Evolutionary conservation across 1,139 yeast species (phyloP).

Genomic region (Ogataea hybrid): DNA sequence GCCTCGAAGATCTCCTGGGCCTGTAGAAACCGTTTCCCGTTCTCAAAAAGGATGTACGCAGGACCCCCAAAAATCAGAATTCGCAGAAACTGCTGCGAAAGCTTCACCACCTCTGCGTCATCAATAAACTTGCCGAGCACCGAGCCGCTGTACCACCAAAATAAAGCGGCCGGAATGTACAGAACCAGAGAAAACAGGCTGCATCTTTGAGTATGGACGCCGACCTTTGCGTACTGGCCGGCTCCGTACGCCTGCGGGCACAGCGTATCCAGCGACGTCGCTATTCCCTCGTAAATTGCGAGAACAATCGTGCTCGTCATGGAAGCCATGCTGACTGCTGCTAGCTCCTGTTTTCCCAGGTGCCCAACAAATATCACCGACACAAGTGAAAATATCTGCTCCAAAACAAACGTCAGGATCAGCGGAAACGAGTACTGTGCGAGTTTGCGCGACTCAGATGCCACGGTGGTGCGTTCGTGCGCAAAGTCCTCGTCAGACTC

Average conservation of each 20-base stretch:
- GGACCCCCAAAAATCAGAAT: conserved; percentile 77
- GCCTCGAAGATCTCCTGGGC: conserved; percentile 95
- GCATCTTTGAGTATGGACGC: conserved; percentile 64
- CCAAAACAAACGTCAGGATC: conserved; percentile 64
- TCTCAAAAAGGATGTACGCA: conserved; percentile 80
- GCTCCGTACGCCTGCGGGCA: conserved; percentile 86
- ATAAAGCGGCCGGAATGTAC: conserved; percentile 58
- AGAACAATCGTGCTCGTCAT: conserved; percentile 86
- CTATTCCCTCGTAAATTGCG: conserved; percentile 83
- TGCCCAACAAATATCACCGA: conserved; percentile 73
- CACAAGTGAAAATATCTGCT: conserved; percentile 70
- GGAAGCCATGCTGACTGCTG: conserved; percentile 81
- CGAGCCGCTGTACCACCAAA: conserved; percentile 66
- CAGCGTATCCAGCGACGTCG: conserved; percentile 83
- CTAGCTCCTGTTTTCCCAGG: conserved; percentile 66
- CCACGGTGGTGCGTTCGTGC: conserved; percentile 44
- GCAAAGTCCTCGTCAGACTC: conserved; percentile 39
- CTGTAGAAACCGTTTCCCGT: conserved; percentile 77
- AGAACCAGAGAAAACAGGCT: conserved; percentile 52
- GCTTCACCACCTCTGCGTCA: conserved; percentile 55
- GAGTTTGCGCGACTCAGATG: conserved; percentile 47
- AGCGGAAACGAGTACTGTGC: conserved; percentile 61
- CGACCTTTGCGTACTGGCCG: conserved; percentile 58
- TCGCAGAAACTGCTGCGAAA: conserved; percentile 66
- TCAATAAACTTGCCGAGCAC: conserved; percentile 53